phyloP scores from a whole-genome alignment of 139 green algal genomes.

The Astrephomene gubernaculifera region DNA sequence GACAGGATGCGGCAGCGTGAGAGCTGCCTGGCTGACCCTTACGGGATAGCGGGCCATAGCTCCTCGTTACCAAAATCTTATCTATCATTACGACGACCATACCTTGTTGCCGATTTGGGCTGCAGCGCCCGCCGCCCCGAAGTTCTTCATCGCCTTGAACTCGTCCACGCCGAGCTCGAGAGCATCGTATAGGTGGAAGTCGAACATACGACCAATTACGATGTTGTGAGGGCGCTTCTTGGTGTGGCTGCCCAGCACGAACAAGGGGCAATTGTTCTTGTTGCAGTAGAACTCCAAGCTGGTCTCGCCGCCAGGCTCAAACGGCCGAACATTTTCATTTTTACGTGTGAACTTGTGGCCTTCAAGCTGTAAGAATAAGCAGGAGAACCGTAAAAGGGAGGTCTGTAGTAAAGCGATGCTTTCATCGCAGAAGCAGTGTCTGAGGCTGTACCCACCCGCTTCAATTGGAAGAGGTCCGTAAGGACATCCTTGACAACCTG shows the following conservation, averaged over 20 bases:
- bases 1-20: no score
- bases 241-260: constrained; percentile 86
- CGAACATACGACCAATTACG: constrained; percentile 91
- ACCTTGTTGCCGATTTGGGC: constrained; percentile 65
- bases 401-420: background rate
- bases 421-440: background rate
- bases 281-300: constrained; percentile 81
- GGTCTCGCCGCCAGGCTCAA: constrained; percentile 88
- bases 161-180: constrained; percentile 83
- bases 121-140: constrained; percentile 44
- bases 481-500: constrained; percentile 80
- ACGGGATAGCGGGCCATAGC: no score
- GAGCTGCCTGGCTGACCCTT: no score
- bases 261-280: constrained; percentile 79
- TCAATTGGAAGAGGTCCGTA: constrained; percentile 85
- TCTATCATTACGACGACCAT: background rate
- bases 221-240: constrained; percentile 99
- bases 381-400: no score
- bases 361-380: constrained; percentile 65
- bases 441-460: constrained; percentile 64
- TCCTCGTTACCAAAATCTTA: no score
- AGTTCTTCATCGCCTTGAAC: constrained; percentile 64
- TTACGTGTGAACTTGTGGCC: constrained; percentile 77
- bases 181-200: constrained; percentile 90
- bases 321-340: constrained; percentile 89